A percentile compares a stretch with the other conserved stretches of the same genome.
These are phyloP conservation scores for Hypoxylon sp. DNA, from an alignment of 2,329 filamentous ascomycete genomes.

Conservation along the genomic window DNA sequence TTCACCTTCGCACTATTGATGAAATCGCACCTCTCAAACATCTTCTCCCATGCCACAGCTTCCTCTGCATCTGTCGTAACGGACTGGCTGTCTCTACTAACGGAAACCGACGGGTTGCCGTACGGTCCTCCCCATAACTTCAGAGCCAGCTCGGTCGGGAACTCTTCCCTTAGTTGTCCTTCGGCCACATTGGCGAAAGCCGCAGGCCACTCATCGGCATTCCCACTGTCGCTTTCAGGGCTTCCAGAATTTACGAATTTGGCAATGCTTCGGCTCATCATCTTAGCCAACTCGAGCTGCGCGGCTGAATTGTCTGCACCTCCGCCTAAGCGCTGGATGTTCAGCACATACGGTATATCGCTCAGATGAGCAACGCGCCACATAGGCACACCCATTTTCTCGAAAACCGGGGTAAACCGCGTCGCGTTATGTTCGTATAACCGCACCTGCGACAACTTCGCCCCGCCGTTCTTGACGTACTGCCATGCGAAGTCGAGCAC, in stretches of 20 bases:
- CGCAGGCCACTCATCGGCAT: constrained; percentile 22
- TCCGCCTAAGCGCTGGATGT: constrained; percentile 44
- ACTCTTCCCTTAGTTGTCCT: constrained; percentile 21
- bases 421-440: constrained; percentile 52
- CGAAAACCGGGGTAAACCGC: constrained; percentile 45
- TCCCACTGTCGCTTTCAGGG: neutral
- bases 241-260: constrained; percentile 30
- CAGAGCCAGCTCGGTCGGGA: constrained; percentile 20
- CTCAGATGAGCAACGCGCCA: constrained; percentile 53
- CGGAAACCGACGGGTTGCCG: constrained; percentile 9
- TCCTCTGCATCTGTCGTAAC: constrained; percentile 18
- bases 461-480: constrained; percentile 44
- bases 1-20: constrained; percentile 42
- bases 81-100: constrained; percentile 10
- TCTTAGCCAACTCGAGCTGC: constrained; percentile 34
- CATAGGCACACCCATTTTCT: constrained; percentile 51
- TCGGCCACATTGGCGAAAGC: constrained; percentile 27
- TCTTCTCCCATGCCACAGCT: constrained; percentile 41
- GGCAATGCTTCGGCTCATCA: constrained; percentile 27
- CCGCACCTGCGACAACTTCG: constrained; percentile 33
- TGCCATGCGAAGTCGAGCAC: constrained; percentile 52
- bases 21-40: constrained; percentile 46
- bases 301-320: constrained; percentile 43
- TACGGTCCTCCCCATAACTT: constrained; percentile 23
- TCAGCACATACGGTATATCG: constrained; percentile 52